These are phyloP conservation scores for Penicillium fuscoglaucum DNA, from an alignment of 2,329 filamentous ascomycete species.

Conservation along the genomic window DNA sequence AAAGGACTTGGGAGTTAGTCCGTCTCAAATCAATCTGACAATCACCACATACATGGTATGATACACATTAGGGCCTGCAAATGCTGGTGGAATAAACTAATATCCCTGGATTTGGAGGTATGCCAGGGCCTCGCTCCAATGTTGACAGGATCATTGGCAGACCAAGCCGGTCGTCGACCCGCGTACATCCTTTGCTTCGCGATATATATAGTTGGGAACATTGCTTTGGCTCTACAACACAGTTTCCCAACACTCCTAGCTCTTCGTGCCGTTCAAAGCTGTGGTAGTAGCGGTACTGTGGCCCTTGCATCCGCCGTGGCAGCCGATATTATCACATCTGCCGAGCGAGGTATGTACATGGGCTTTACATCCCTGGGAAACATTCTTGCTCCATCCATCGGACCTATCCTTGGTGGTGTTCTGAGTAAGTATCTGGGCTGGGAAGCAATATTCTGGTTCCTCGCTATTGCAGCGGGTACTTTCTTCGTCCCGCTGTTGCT, in stretches of 20 bases:
- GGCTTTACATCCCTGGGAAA: constrained; percentile 35
- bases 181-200: constrained; percentile 49
- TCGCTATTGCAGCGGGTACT: constrained; percentile 44
- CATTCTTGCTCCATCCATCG: constrained; percentile 49
- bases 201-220: constrained; percentile 46
- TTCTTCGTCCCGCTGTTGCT: constrained; percentile 28
- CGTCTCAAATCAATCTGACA: constrained; percentile 28
- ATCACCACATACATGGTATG: constrained; percentile 39
- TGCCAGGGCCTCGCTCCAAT: constrained; percentile 54
- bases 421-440: constrained; percentile 52
- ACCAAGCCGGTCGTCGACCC: constrained; percentile 50
- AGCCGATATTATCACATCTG: constrained; percentile 43
- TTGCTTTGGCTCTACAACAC: constrained; percentile 43
- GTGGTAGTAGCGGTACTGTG: constrained; percentile 44
- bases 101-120: constrained; percentile 31
- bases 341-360: constrained; percentile 46
- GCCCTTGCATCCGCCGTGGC: constrained; percentile 44
- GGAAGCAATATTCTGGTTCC: constrained; percentile 56
- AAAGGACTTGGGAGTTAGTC: constrained; percentile 27
- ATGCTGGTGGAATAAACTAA: not conserved
- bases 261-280: constrained; percentile 47
- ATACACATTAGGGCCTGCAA: not conserved
- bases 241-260: constrained; percentile 40
- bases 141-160: constrained; percentile 50
- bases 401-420: constrained; percentile 53